phyloP scores from a whole-genome alignment of 495 filamentous ascomycete species.

The Durotheca rogersii region DNA sequence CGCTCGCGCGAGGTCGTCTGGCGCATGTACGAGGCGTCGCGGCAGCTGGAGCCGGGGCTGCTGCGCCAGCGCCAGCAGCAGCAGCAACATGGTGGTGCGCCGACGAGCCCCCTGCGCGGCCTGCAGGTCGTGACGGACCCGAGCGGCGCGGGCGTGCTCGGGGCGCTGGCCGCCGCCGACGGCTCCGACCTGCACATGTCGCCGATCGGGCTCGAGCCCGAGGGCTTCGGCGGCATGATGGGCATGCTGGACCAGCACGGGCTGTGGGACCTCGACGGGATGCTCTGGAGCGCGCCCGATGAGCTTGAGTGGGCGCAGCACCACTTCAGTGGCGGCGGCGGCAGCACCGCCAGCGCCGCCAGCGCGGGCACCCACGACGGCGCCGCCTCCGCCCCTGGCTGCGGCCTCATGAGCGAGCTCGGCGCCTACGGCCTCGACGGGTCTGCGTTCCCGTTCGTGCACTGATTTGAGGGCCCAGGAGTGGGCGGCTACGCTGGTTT shows the following conservation, averaged over 20 bases:
- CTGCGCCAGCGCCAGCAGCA: constrained; percentile 35
- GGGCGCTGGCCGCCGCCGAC: constrained; percentile 38
- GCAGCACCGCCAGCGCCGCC: too few relatives aligned
- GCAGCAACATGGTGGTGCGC: constrained; percentile 24
- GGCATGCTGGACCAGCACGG: constrained; percentile 55
- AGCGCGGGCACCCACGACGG: too few relatives aligned
- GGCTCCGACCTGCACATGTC: constrained; percentile 46
- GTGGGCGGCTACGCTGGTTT: too few relatives aligned
- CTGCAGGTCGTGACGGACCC: constrained; percentile 41
- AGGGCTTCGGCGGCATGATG: constrained; percentile 54
- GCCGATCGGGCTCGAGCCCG: constrained; percentile 51
- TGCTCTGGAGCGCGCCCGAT: constrained; percentile 48
- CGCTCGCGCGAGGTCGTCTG: constrained; percentile 67
- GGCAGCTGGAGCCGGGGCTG: constrained; percentile 41
- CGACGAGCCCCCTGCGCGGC: constrained; percentile 15
- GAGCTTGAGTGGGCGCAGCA: constrained; percentile 40
- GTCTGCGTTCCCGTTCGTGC: constrained; percentile 29
- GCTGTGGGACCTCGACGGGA: constrained; percentile 58
- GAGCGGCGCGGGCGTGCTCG: constrained; percentile 22
- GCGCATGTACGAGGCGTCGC: constrained; percentile 65
- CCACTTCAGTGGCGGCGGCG: constrained; percentile 21
- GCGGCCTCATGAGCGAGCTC: constrained; percentile 26
- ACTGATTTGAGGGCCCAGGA: too few relatives aligned
- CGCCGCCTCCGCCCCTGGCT: constrained; percentile 5
- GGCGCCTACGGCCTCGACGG: constrained; percentile 30